Conservation (phyloP, 257 asterid genomes). For the Solanum clarkiae region DNA sequence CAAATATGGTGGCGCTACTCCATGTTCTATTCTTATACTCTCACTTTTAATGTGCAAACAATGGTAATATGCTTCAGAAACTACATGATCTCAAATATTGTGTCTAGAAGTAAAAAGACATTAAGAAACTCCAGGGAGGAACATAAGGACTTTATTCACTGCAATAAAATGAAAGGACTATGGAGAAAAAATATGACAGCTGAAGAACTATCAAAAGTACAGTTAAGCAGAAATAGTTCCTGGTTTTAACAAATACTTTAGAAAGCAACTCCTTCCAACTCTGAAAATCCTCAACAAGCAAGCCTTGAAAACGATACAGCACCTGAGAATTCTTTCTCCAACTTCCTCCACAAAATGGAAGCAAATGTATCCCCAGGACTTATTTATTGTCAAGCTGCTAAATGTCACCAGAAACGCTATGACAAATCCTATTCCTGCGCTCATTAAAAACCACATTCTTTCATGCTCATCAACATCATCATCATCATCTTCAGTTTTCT, state of each 20-base stretch:
- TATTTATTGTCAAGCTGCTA: background rate
- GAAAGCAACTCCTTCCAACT: background rate
- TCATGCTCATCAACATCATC: background rate
- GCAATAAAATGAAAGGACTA: background rate
- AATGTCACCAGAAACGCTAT: background rate
- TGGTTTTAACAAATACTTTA: background rate
- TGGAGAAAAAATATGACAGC: background rate
- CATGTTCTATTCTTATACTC: background rate
- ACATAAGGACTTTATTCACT: background rate
- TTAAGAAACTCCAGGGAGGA: background rate
- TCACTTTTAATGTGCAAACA: background rate
- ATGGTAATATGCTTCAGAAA: background rate
- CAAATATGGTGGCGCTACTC: too few species aligned
- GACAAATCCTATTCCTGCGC: background rate
- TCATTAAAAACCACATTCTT: background rate
- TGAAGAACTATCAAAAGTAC: background rate
- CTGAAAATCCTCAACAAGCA: background rate
- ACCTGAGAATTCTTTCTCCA: background rate
- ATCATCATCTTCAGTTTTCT: background rate
- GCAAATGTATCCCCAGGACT: background rate
- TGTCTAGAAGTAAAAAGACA: background rate
- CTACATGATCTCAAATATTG: background rate
- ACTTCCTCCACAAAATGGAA: background rate
- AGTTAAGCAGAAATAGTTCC: background rate
- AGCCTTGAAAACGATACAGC: background rate